Conservation (phyloP, 805 yeast genomes). For the Wickerhamomyces canadensis region DNA sequence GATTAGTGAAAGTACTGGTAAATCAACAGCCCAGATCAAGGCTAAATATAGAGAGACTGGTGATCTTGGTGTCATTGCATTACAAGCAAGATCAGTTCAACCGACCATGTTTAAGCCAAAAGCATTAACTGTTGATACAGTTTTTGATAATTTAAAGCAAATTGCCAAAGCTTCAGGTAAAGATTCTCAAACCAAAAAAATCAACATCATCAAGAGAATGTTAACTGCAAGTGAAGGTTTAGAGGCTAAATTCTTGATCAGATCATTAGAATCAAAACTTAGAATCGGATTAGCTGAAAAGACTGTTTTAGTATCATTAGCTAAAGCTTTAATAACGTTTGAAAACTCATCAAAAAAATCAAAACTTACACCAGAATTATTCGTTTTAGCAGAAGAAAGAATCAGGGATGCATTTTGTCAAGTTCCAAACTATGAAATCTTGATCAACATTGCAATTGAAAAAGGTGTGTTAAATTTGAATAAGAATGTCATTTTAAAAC, state of each 20-base stretch:
- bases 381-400: conserved; percentile 66
- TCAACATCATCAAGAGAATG: conserved; percentile 74
- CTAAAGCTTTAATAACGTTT: conserved; percentile 71
- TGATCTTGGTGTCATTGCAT: conserved; percentile 87
- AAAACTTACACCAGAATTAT: conserved; percentile 32
- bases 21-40: conserved; percentile 64
- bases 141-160: conserved; percentile 65
- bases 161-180: conserved; percentile 79
- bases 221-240: conserved; percentile 77
- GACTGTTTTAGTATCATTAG: conserved; percentile 75
- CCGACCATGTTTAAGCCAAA: conserved; percentile 92
- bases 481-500: conserved; percentile 68
- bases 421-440: conserved; percentile 81
- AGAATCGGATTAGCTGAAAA: conserved; percentile 94
- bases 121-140: conserved; percentile 66
- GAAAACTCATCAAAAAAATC: conserved; percentile 39
- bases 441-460: conserved; percentile 60
- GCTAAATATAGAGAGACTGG: conserved; percentile 75
- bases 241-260: conserved; percentile 86
- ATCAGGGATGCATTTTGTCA: conserved; percentile 85
- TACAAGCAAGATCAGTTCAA: conserved; percentile 75
- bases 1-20: conserved; percentile 83
- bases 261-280: conserved; percentile 88
- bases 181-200: conserved; percentile 75
- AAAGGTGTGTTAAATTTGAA: conserved; percentile 63